phyloP scores from a whole-genome alignment of 129 eudicot species.

The Solidago caesia region DNA sequence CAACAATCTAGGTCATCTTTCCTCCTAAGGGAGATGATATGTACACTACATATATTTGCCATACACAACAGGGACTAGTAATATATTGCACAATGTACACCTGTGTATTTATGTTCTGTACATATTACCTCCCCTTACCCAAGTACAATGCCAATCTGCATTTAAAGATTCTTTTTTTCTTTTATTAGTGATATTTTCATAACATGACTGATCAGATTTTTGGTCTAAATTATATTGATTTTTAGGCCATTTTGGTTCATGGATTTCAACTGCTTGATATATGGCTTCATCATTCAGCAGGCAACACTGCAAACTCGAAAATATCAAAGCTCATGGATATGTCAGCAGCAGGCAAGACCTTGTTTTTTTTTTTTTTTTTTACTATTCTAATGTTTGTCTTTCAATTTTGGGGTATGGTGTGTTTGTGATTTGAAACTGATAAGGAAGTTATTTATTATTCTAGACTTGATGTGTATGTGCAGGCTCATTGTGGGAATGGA shows the following conservation, averaged over 20 bases:
- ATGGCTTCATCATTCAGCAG: constrained; percentile 73
- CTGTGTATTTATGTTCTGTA: too few relatives aligned
- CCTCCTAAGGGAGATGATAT: too few relatives aligned
- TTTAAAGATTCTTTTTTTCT: background rate
- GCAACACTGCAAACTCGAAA: constrained; percentile 44
- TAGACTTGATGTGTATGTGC: constrained; percentile 21
- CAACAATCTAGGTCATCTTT: constrained; percentile 3
- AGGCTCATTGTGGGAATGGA: constrained; percentile 94
- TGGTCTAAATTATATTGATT: constrained; percentile 8
- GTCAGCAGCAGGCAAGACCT: constrained; percentile 59
- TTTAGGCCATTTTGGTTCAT: constrained; percentile 81
- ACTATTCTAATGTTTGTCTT: background rate
- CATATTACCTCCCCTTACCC: too few relatives aligned
- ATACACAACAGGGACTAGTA: too few relatives aligned
- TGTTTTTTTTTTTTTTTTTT: background rate
- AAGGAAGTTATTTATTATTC: background rate
- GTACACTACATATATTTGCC: too few relatives aligned
- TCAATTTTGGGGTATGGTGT: background rate
- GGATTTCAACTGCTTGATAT: constrained; percentile 88
- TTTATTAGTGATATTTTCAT: background rate
- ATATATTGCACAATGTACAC: too few relatives aligned
- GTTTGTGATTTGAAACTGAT: background rate
- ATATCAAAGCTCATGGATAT: constrained; percentile 64
- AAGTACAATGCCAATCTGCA: constrained; percentile 12
- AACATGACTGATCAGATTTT: constrained; percentile 15